A percentile compares a stretch with the other conserved stretches of the same genome.
Evolutionary conservation across 179 eudicot species (phyloP).

Genomic region (Corrigiola litoralis): DNA sequence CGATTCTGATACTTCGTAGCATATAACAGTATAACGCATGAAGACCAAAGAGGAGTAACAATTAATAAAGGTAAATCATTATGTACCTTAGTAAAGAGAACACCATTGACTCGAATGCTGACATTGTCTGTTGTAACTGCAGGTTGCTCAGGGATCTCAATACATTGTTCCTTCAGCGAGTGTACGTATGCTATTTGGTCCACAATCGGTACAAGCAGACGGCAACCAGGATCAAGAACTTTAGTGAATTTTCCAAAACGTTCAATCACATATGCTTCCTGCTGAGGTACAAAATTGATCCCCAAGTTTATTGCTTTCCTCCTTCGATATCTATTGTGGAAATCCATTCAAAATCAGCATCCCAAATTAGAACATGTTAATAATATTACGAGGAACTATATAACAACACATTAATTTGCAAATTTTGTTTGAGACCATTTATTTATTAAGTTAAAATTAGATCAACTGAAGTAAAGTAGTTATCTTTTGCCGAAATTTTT

Average conservation of each 20-base stretch:
- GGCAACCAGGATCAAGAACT: constrained; percentile 77
- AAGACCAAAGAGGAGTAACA: no score
- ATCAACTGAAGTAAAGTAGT: no score
- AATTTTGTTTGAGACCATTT: no score
- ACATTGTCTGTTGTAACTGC: constrained; percentile 98
- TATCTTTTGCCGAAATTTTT: no score
- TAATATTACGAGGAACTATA: no score
- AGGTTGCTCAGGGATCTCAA: constrained; percentile 73
- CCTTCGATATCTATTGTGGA: constrained; percentile 55
- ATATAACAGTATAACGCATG: no score
- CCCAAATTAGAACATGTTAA: no score
- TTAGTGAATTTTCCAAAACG: constrained; percentile 73
- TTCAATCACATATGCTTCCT: constrained; percentile 78
- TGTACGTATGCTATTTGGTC: constrained; percentile 79
- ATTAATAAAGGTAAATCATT: no score
- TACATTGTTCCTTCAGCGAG: constrained; percentile 84
- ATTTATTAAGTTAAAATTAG: no score
- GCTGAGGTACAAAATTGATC: constrained; percentile 76
- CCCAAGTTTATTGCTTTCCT: constrained; percentile 79
- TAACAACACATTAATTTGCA: no score
- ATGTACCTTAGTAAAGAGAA: constrained; percentile 87
- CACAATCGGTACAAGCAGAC: constrained; percentile 67
- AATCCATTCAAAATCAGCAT: no score
- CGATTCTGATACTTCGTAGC: no score
- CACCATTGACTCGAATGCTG: constrained; percentile 80